These are phyloP conservation scores for Oryza meridionalis DNA, from an alignment of 176 grass and related monocot genomes.

Conservation along the genomic window DNA sequence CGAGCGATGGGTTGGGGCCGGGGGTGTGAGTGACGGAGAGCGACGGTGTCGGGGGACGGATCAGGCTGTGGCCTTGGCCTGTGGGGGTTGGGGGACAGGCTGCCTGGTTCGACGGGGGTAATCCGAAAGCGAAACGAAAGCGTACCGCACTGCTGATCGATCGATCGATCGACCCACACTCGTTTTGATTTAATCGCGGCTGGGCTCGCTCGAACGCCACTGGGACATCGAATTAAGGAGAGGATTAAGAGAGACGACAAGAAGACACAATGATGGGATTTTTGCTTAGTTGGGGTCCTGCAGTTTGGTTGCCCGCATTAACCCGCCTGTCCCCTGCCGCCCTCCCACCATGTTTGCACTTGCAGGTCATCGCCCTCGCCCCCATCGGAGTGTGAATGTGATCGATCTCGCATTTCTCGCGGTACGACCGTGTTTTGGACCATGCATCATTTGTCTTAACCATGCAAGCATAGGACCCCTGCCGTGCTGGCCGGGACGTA, in stretches of 20 bases:
- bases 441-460: constrained; percentile 21
- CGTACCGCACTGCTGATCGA: neutral
- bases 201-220: neutral
- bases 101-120: constrained; percentile 17
- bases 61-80: neutral
- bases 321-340: constrained; percentile 39
- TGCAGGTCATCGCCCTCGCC: neutral
- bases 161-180: neutral
- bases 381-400: neutral
- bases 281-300: constrained; percentile 27
- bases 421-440: constrained; percentile 7
- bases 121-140: neutral
- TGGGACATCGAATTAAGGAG: neutral
- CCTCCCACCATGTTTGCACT: neutral
- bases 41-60: constrained; percentile 44
- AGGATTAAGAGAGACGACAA: constrained; percentile 7
- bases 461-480: neutral
- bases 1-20: neutral
- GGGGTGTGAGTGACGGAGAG: constrained; percentile 20
- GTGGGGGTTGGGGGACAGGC: constrained; percentile 40
- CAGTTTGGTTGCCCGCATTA: constrained; percentile 24
- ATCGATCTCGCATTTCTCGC: neutral
- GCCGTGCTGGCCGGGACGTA: neutral
- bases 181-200: neutral
- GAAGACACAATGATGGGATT: constrained; percentile 45